Percentiles rank a stretch among this genome's conserved stretches.
phyloP scores from a whole-genome alignment of 1,139 yeast species.

The Chernovozyma sophiae-reginae region DNA sequence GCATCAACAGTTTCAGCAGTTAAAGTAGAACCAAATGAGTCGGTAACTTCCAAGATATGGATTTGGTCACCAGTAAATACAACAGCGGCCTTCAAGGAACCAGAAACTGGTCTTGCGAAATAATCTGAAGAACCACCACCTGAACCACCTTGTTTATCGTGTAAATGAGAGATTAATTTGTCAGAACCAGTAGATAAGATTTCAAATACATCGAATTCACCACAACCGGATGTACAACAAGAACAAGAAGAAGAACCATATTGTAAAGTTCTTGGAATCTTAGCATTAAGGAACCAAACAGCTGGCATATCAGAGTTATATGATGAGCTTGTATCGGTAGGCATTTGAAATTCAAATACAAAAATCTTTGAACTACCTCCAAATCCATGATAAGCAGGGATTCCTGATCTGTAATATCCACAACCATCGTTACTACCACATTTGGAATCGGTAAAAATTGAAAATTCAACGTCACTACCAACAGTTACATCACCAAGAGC shows the following conservation, averaged over 20 bases:
- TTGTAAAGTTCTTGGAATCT: constrained; percentile 76
- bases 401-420: constrained; percentile 69
- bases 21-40: constrained; percentile 53
- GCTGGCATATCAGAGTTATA: constrained; percentile 67
- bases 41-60: constrained; percentile 58
- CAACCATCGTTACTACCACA: constrained; percentile 53
- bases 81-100: constrained; percentile 86
- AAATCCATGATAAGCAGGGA: constrained; percentile 72
- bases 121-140: constrained; percentile 91
- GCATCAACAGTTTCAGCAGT: constrained; percentile 46
- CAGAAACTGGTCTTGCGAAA: constrained; percentile 75
- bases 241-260: constrained; percentile 63
- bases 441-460: constrained; percentile 53
- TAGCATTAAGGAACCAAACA: constrained; percentile 72
- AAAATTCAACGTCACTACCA: constrained; percentile 55
- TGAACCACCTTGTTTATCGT: constrained; percentile 79
- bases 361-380: constrained; percentile 64
- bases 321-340: constrained; percentile 39
- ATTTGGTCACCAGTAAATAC: constrained; percentile 58
- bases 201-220: constrained; percentile 80
- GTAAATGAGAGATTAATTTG: constrained; percentile 77
- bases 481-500: constrained; percentile 50
- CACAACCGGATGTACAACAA: constrained; percentile 76
- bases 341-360: constrained; percentile 68
- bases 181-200: constrained; percentile 67